These are phyloP conservation scores for Lojkania enalia DNA, from an alignment of 2,329 filamentous ascomycete genomes.

Conservation along the genomic window DNA sequence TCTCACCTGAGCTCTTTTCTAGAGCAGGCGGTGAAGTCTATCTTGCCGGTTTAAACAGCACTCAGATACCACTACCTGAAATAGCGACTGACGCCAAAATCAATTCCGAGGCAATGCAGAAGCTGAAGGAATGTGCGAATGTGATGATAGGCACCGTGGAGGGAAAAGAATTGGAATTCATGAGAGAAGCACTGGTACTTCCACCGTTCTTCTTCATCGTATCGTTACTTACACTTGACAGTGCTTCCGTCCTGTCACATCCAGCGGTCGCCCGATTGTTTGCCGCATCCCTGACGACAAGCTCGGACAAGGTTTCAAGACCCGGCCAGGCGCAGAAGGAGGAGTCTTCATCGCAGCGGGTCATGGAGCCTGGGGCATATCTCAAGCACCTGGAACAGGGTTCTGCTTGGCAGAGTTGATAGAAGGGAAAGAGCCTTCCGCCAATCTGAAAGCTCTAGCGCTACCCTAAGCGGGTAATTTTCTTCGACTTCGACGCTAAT, in stretches of 20 bases:
- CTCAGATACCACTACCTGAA: slow-evolving; percentile 62
- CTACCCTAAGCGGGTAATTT: slow-evolving; percentile 20
- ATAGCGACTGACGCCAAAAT: slow-evolving; percentile 56
- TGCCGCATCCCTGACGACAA: slow-evolving; percentile 59
- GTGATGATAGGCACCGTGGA: slow-evolving; percentile 52
- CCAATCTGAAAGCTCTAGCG: slow-evolving; percentile 60
- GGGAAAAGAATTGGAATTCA: slow-evolving; percentile 61
- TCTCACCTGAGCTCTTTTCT: slow-evolving; percentile 73
- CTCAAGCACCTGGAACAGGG: slow-evolving; percentile 65
- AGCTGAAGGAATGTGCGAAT: slow-evolving; percentile 55
- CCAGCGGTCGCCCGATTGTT: slow-evolving; percentile 66
- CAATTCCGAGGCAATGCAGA: slow-evolving; percentile 52
- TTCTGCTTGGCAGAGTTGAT: slow-evolving; percentile 72
- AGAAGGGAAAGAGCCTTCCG: slow-evolving; percentile 60
- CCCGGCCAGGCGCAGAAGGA: slow-evolving; percentile 50
- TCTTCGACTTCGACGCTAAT: no score
- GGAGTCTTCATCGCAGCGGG: slow-evolving; percentile 73
- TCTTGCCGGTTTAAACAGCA: slow-evolving; percentile 71
- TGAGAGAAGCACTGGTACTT: slow-evolving; percentile 62
- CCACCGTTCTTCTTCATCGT: not conserved
- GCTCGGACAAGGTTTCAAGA: slow-evolving; percentile 56
- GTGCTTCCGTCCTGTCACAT: slow-evolving; percentile 73
- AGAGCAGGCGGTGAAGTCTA: slow-evolving; percentile 70
- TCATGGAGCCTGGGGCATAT: slow-evolving; percentile 74
- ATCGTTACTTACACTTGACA: slow-evolving; percentile 8